phyloP scores from a whole-genome alignment of 345 rosid species.

The Corymbia maculata region DNA sequence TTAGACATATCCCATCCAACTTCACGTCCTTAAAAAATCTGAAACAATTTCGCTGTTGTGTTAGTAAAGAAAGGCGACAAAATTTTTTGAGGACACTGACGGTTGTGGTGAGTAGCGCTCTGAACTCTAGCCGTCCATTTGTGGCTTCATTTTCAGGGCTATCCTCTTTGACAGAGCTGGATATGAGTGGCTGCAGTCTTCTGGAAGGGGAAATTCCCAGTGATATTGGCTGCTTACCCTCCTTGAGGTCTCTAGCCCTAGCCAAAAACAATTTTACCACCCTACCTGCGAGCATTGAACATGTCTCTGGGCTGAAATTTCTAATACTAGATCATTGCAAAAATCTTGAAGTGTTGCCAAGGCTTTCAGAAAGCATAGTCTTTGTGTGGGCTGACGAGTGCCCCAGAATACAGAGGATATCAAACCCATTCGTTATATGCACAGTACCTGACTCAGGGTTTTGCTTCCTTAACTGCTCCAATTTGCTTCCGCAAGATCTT shows the following conservation, averaged over 20 bases:
- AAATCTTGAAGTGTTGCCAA: not conserved
- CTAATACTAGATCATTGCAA: not conserved
- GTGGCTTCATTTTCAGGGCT: not conserved
- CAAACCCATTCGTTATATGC: not conserved
- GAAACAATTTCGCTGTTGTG: not conserved
- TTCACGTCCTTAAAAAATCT: not conserved
- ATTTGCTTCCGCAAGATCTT: not conserved
- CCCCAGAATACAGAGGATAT: not conserved
- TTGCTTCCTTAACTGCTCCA: not conserved
- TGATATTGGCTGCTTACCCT: not conserved
- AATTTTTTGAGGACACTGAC: not conserved
- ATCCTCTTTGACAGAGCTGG: not conserved
- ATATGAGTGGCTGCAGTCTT: not conserved
- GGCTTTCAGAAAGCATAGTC: not conserved
- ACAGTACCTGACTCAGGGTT: not conserved
- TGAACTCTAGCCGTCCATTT: not conserved
- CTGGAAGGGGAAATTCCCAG: not conserved
- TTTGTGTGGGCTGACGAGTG: not conserved
- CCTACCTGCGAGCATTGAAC: not conserved
- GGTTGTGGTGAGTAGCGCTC: not conserved
- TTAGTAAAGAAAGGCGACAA: not conserved
- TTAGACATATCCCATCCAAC: not conserved
- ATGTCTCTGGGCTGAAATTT: not conserved
- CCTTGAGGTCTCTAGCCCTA: not conserved
- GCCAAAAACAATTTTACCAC: not conserved